phyloP scores from a whole-genome alignment of 2,329 filamentous ascomycete genomes.

The Nothopassalora personata region DNA sequence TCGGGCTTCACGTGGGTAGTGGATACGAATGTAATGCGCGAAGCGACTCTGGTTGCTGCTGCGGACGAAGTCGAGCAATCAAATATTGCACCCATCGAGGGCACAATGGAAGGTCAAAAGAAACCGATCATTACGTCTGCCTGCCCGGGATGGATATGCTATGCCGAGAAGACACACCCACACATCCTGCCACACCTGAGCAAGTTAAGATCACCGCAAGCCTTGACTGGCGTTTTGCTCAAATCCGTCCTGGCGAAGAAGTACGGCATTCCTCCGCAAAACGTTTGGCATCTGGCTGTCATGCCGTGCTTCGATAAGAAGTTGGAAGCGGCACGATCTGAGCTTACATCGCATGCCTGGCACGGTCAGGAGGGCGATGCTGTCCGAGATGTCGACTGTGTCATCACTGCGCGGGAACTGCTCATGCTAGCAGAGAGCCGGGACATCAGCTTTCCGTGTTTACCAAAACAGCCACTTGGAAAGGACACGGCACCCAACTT shows the following conservation, averaged over 20 bases:
- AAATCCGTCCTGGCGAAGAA: conserved; percentile 76
- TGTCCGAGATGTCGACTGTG: conserved; percentile 89
- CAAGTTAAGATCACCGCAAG: conserved; percentile 87
- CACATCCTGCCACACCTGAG: conserved; percentile 89
- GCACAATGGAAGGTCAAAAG: conserved; percentile 40
- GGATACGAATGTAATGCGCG: conserved; percentile 78
- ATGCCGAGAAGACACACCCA: conserved; percentile 96
- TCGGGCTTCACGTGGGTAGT: conserved; percentile 85
- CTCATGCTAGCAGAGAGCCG: conserved; percentile 81
- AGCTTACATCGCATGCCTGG: conserved; percentile 61
- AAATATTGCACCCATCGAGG: conserved; percentile 36
- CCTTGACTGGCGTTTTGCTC: conserved; percentile 79
- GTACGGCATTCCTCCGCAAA: conserved; percentile 66
- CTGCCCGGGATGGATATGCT: conserved; percentile 97
- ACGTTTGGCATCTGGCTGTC: conserved; percentile 89
- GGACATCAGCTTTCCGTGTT: conserved; percentile 66
- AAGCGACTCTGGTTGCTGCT: conserved; percentile 67
- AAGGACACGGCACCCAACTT: conserved; percentile 53
- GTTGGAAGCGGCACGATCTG: conserved; percentile 86
- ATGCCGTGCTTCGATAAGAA: conserved; percentile 99
- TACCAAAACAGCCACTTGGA: conserved; percentile 57
- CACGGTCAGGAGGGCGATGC: conserved; percentile 41
- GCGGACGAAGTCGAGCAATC: conserved; percentile 44
- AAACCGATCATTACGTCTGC: conserved; percentile 75
- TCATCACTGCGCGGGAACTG: conserved; percentile 93